Percentiles rank a stretch among this genome's conserved stretches.
Conservation (phyloP, 2,329 filamentous ascomycete genomes). For the Aspergillus uvarum region DNA sequence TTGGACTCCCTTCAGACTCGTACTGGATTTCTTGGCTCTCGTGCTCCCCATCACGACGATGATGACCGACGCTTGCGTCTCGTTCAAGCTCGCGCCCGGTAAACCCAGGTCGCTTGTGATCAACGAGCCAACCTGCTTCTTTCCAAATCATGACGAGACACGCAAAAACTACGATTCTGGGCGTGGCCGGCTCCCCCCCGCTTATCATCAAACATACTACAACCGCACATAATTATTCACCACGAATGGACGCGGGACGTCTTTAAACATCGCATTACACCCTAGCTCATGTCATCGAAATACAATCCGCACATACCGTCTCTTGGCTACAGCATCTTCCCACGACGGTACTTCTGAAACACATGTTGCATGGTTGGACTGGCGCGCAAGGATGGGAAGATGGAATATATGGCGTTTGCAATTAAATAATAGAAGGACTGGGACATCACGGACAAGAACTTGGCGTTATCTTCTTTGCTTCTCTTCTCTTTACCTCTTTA, state of each 20-base stretch:
- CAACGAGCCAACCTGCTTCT: neutral
- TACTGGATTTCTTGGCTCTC: constrained; percentile 25
- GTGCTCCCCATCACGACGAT: constrained; percentile 29
- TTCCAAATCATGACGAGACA: neutral
- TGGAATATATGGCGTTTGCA: constrained; percentile 17
- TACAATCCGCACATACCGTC: neutral
- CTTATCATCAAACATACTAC: neutral
- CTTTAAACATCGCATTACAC: neutral
- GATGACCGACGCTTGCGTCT: constrained; percentile 44
- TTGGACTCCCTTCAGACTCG: constrained; percentile 28
- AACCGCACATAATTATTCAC: neutral
- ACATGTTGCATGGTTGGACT: neutral
- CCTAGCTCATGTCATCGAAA: neutral
- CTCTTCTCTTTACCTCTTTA: neutral
- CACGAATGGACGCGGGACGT: neutral
- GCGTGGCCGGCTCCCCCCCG: neutral
- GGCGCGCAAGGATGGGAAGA: neutral
- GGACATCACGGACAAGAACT: neutral
- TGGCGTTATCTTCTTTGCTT: neutral
- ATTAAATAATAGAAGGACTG: constrained; percentile 15
- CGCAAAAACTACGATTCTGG: neutral
- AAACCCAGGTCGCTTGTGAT: neutral
- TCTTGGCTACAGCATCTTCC: neutral
- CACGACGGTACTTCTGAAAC: neutral
- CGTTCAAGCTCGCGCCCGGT: constrained; percentile 39